These are phyloP conservation scores for Ogataea philodendri DNA, from an alignment of 805 yeast genomes.

Conservation along the genomic window DNA sequence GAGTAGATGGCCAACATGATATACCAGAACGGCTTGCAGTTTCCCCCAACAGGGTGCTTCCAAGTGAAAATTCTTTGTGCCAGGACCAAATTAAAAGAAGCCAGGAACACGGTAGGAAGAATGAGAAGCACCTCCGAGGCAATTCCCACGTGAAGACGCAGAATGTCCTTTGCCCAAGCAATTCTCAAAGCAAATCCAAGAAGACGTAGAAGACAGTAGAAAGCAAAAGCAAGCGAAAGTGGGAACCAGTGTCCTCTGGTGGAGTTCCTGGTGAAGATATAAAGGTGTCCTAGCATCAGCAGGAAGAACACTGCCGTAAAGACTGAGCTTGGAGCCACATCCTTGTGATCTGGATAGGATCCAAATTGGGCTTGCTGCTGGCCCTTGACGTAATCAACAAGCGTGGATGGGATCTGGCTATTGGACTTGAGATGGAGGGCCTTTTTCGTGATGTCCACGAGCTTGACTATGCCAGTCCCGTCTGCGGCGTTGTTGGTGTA, in stretches of 20 bases:
- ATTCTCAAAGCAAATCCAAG: slow-evolving; percentile 60
- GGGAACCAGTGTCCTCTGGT: slow-evolving; percentile 60
- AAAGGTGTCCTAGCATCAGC: slow-evolving; percentile 45
- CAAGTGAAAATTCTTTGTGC: slow-evolving; percentile 75
- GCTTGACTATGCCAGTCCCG: slow-evolving; percentile 47
- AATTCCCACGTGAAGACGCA: slow-evolving; percentile 48
- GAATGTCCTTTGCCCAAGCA: slow-evolving; percentile 55
- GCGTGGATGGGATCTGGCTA: slow-evolving; percentile 38
- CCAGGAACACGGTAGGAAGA: slow-evolving; percentile 56
- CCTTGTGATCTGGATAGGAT: slow-evolving; percentile 52
- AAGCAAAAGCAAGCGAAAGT: slow-evolving; percentile 50
- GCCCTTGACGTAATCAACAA: slow-evolving; percentile 38
- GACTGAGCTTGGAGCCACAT: slow-evolving; percentile 59
- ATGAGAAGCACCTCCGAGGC: slow-evolving; percentile 55
- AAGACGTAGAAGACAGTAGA: slow-evolving; percentile 51
- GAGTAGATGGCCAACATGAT: slow-evolving; percentile 49
- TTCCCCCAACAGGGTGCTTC: slow-evolving; percentile 73
- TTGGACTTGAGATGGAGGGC: slow-evolving; percentile 18
- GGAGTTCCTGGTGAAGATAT: slow-evolving; percentile 46
- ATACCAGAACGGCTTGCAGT: slow-evolving; percentile 47
- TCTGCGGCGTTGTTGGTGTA: slow-evolving; percentile 44
- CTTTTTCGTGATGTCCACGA: slow-evolving; percentile 33
- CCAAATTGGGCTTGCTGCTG: slow-evolving; percentile 58
- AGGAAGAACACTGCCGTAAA: slow-evolving; percentile 54
- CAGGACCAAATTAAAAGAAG: slow-evolving; percentile 58